Percentiles rank a stretch among this genome's conserved stretches.
Conservation (phyloP, 2,329 filamentous ascomycete genomes). For the Hypoxylon sp. region DNA sequence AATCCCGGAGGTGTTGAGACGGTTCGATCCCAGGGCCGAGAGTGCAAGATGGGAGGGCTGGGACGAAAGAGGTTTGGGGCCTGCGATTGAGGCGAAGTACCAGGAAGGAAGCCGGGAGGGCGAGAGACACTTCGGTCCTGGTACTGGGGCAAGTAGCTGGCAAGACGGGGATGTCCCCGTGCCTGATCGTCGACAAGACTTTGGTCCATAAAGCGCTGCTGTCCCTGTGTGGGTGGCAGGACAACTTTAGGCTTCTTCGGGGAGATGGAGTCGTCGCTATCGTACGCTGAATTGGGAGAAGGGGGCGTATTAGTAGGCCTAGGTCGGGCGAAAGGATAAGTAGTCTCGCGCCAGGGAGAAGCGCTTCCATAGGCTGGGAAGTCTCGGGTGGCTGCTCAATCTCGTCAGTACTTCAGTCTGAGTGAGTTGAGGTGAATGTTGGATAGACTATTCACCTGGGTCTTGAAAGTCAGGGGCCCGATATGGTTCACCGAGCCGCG, state of each 20-base stretch:
- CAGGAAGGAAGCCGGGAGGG: neutral
- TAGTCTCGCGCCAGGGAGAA: neutral
- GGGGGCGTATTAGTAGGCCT: neutral
- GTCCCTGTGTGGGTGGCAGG: constrained; percentile 11
- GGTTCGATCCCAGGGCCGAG: neutral
- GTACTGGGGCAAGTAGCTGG: neutral
- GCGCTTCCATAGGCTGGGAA: constrained; percentile 11
- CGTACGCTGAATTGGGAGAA: neutral
- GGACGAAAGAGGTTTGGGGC: neutral
- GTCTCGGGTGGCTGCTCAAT: neutral
- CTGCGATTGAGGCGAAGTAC: neutral
- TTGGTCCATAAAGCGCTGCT: neutral
- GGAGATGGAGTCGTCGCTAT: neutral
- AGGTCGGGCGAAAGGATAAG: neutral
- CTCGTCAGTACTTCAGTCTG: neutral
- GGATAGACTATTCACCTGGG: neutral
- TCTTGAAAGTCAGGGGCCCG: neutral
- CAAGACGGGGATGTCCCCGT: neutral
- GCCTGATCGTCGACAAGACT: neutral
- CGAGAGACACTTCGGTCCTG: neutral
- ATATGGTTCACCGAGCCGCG: neutral
- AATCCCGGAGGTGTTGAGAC: constrained; percentile 2
- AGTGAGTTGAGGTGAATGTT: neutral
- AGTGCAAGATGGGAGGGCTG: neutral
- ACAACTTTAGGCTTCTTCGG: constrained; percentile 13